Evolutionary conservation across 2,329 filamentous ascomycete genomes (phyloP), one percentile per base, ranked within the genome.

Genomic region (Escovopsis weberi): DNA sequence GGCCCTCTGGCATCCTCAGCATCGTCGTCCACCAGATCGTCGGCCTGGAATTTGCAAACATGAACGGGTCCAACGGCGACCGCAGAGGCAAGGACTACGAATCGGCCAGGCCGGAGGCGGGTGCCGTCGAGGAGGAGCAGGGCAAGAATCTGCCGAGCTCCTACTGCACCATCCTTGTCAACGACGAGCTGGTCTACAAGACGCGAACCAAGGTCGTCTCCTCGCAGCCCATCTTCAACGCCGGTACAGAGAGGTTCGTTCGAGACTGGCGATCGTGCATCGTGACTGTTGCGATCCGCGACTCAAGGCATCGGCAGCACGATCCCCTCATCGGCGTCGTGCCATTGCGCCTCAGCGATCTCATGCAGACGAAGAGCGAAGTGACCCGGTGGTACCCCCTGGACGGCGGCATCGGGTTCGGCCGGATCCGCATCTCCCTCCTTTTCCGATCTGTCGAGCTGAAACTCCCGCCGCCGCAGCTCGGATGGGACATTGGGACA

Each of bases 161-260:
- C 34, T 98, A 98, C 64, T 95, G 88, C 65, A 95, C 87, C 1
- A 88, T 98, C 43, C 64, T 91, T 10, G 70, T 84, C 59, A 95
- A 95, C 51, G 89, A 96, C 54, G 79, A 93, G 53, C 63, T 94
- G 51, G 75, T 87, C 15, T 96, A 95, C 68, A 87, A 89, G 55
- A 96, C 89, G n/a, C 78, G 91, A 55, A 78, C 85, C 33, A 96
- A 98, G 68, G 88, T 88, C 4, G 83, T 94, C 7, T 93, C 84
- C 33, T 93, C 85, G 41, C 88, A 93, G 59, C 91, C 91, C 2
- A 95, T 96, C 49, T 96, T 94, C 72, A 95, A 96, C 53, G 88
- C 91, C 3, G 89, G 89, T 46, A 95, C 88, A 0, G 91, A 98
- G 57, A 77, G 82, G 11, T 96, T 96, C 53, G 68, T 96, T 28